Percentiles rank a stretch among this genome's conserved stretches.
Conservation (phyloP, 2,329 filamentous ascomycete species). For the Calonectria honghensis region DNA sequence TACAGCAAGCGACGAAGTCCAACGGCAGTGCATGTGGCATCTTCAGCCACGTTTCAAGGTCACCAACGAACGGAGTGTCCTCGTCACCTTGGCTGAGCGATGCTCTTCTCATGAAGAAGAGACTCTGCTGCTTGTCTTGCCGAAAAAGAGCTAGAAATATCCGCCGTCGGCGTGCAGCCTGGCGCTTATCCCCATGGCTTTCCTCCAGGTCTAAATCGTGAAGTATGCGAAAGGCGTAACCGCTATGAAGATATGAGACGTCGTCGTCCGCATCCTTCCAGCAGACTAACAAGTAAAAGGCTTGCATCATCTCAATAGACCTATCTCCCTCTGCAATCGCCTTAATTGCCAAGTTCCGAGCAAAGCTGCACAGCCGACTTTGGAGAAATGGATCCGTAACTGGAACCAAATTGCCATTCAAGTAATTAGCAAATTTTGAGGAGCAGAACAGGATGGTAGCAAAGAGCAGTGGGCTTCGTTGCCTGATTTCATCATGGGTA, state of each 20-base stretch:
- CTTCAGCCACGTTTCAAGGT: constrained; percentile 37
- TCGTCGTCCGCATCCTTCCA: constrained; percentile 48
- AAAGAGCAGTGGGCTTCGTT: constrained; percentile 38
- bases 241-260: constrained; percentile 47
- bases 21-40: constrained; percentile 34
- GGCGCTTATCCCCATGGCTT: constrained; percentile 28
- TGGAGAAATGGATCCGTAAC: constrained; percentile 37
- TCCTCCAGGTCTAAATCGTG: constrained; percentile 43
- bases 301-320: constrained; percentile 45
- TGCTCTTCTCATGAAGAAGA: constrained; percentile 44
- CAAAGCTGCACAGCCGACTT: constrained; percentile 42
- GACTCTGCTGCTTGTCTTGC: constrained; percentile 45
- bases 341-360: constrained; percentile 40
- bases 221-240: constrained; percentile 43
- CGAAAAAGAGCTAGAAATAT: constrained; percentile 43
- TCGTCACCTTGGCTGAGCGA: constrained; percentile 28
- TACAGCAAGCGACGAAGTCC: constrained; percentile 39
- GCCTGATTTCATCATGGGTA: constrained; percentile 37
- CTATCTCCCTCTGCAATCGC: constrained; percentile 41
- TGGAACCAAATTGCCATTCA: constrained; percentile 20
- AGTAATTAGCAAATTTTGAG: constrained; percentile 37
- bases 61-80: constrained; percentile 26
- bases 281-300: constrained; percentile 44
- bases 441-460: constrained; percentile 38
- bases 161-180: constrained; percentile 27